Base-by-base conservation (phyloP, 495 filamentous ascomycete genomes). In the Podospora sp. region DNA sequence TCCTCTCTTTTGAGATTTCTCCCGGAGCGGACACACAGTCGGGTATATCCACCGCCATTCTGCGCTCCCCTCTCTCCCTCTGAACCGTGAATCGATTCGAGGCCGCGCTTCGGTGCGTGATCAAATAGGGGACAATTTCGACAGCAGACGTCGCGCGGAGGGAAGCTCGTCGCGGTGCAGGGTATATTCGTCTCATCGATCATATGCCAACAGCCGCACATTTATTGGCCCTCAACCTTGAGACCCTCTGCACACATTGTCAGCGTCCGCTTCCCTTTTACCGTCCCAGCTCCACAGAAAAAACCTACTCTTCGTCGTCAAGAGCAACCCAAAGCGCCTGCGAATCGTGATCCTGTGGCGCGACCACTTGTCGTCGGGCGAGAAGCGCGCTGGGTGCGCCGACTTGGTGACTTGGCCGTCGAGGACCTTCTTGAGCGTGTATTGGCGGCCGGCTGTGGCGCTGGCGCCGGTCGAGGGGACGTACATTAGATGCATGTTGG, bases 341-440 rank as follows among this genome's bases (percentile, higher is more conserved):
- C 97, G 97, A 67, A 99, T 84, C 20, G 92, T 93, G 35, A 97
- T 91, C 70, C 95, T 88, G 81, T 99, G 93, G 68, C 92, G 88
- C 70, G 94, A 97, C 83, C 94, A 97, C 82, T 95, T 96, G 84
- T 99, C 95, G 82, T 99, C 95, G 66, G 95, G 95, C 40, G 92
- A 95, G 84, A 97, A 99, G 67, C 96, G 85, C 55, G 96, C 96
- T 22, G 96, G 95, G 85, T 99, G 95, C 49, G 95, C 95, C 55
- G 90, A 93, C 83, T 94, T 96, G 73, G 96, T 96, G 75, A 97
- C 90, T 72, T 92, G 86, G 71, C 90, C 89, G 65, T 86, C 77
- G 24, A 88, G 80, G 69, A 93, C 85, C 80, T 95, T 96, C 78
- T 93, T 90, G 62, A 94, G 87, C 9, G 94, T 97, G 87, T 97